These are phyloP conservation scores for Fusarium armeniacum DNA, from an alignment of 2,329 filamentous ascomycete species.

Conservation along the genomic window DNA sequence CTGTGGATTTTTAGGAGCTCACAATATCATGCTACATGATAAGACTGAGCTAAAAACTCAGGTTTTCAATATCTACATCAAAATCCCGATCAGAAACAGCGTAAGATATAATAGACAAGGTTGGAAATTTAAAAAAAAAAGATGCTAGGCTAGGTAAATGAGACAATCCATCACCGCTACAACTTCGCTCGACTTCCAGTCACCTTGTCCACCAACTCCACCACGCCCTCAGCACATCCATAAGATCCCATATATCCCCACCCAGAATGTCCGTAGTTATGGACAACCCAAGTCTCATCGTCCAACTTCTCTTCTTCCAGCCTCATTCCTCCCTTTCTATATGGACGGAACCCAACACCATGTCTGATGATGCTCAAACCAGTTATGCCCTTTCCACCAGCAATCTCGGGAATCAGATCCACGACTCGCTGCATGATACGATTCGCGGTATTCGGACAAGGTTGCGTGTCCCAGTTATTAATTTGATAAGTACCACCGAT, in stretches of 20 bases:
- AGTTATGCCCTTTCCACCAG: constrained; percentile 75
- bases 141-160: not conserved
- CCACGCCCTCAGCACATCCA: constrained; percentile 77
- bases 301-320: constrained; percentile 71
- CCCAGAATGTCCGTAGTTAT: constrained; percentile 84
- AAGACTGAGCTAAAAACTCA: fast-evolving
- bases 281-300: constrained; percentile 75
- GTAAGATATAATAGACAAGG: not conserved
- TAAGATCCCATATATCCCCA: constrained; percentile 81
- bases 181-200: constrained; percentile 49
- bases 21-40: not conserved
- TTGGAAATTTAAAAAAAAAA: not conserved
- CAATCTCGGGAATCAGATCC: constrained; percentile 73
- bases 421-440: constrained; percentile 86
- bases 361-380: constrained; percentile 82
- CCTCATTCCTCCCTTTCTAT: constrained; percentile 78
- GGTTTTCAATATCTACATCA: not conserved
- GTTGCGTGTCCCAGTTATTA: constrained; percentile 81
- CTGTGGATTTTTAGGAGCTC: not conserved
- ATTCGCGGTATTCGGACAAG: constrained; percentile 81
- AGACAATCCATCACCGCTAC: constrained; percentile 12
- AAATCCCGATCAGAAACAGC: not conserved
- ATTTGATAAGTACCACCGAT: constrained; percentile 87
- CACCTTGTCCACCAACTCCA: constrained; percentile 77
- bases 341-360: constrained; percentile 84